Percentiles rank a stretch among this genome's conserved stretches.
phyloP scores from a whole-genome alignment of 2,329 filamentous ascomycete species.

The Aureobasidium sp. region DNA sequence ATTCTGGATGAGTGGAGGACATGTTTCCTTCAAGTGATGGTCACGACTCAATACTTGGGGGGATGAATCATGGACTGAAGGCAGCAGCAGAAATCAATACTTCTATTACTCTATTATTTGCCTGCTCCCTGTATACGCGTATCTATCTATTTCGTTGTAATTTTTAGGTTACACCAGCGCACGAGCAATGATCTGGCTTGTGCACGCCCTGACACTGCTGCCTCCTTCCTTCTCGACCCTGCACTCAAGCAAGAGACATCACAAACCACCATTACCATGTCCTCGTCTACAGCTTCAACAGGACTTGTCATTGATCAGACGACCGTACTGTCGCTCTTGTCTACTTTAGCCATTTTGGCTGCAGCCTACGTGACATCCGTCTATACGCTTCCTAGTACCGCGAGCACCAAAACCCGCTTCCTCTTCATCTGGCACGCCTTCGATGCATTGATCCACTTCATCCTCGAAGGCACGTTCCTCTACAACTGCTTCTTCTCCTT shows the following conservation, averaged over 20 bases:
- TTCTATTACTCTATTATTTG: neutral
- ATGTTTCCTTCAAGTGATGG: neutral
- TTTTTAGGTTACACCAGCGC: neutral
- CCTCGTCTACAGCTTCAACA: neutral
- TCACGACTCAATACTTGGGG: neutral
- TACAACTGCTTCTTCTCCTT: conserved; percentile 83
- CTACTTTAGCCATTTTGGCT: conserved; percentile 48
- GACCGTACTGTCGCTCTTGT: conserved; percentile 49
- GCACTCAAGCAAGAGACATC: neutral
- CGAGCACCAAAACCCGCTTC: conserved; percentile 55
- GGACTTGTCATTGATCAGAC: conserved; percentile 36
- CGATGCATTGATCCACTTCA: conserved; percentile 83
- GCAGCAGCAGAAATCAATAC: conserved; percentile 9
- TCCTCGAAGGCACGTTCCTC: conserved; percentile 84
- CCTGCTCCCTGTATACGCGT: neutral
- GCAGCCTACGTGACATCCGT: conserved; percentile 45
- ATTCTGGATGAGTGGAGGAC: neutral
- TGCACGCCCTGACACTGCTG: neutral
- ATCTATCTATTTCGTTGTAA: neutral
- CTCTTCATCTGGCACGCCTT: conserved; percentile 95
- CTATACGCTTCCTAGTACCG: conserved; percentile 45
- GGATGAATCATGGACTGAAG: neutral
- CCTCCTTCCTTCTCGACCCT: neutral
- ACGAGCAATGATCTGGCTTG: neutral
- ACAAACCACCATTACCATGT: neutral